A percentile compares a stretch with the other conserved stretches of the same genome.
Evolutionary conservation across 2,329 filamentous ascomycete species (phyloP).

Genomic region (Aspergillus sclerotialis): DNA sequence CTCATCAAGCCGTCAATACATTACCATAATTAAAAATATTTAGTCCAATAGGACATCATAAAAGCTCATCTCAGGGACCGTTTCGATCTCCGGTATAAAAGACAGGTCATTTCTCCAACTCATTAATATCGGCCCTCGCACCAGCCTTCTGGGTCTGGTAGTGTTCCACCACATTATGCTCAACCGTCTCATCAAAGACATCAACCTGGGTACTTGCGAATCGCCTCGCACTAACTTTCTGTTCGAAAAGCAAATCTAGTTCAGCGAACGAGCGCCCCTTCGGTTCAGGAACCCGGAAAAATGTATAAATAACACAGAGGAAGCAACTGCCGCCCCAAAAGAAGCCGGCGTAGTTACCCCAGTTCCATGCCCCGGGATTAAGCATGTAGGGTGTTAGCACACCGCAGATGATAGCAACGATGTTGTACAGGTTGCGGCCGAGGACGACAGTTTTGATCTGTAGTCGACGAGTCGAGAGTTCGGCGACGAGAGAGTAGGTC

Average conservation of each 20-base stretch:
- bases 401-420: constrained; percentile 73
- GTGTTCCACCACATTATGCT: constrained; percentile 19
- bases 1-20: not conserved
- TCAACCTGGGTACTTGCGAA: constrained; percentile 56
- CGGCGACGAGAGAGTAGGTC: constrained; percentile 80
- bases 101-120: constrained; percentile 42
- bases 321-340: constrained; percentile 82
- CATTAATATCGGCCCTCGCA: constrained; percentile 45
- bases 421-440: constrained; percentile 71
- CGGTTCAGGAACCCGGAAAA: constrained; percentile 75
- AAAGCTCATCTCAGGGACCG: too few relatives aligned
- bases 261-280: constrained; percentile 76
- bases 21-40: constrained; percentile 1
- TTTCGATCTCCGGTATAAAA: too few relatives aligned
- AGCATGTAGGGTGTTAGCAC: constrained; percentile 90
- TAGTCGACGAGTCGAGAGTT: constrained; percentile 72
- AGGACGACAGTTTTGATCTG: constrained; percentile 90
- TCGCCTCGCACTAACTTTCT: constrained; percentile 61
- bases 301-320: constrained; percentile 72
- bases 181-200: constrained; percentile 43
- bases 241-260: constrained; percentile 77
- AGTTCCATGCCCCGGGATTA: constrained; percentile 80
- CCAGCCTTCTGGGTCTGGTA: constrained; percentile 38
- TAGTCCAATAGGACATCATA: too few relatives aligned
- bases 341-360: constrained; percentile 80